Base-by-base conservation (phyloP, 768 basidiomycete species). In the Amanita exitialis region DNA sequence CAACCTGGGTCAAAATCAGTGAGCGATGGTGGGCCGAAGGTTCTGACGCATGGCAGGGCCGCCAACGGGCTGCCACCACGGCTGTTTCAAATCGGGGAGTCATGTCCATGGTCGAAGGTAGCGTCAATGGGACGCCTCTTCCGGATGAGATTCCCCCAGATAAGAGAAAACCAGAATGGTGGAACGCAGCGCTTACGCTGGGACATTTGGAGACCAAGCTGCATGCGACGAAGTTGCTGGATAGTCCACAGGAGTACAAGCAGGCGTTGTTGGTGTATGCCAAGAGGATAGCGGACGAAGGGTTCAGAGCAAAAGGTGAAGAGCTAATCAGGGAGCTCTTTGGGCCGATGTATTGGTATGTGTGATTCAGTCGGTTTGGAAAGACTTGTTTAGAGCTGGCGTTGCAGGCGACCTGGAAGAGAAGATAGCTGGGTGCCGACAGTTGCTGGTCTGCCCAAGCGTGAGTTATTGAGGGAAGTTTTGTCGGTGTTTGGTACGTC, bases 321-420 rank as follows among this genome's bases (percentile, higher is more conserved):
- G 95, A 98, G 64, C 65, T 99, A 50, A 78, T 95, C 45, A 85
- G 79, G 64, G 96, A 97, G 56, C 72, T 98, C 47, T 82, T 87
- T 58, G 93, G 94, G 13, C 94, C 93, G 0, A 69, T 93, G 35
- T 95, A 90, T 66, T 86, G 83, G 94, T 94, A 61, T 53, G 87
- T 76, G 12, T 54, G 10, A 16, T 16, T 13, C 25, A 12, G 36
- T 18, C 13, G 23, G n/a, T 51, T 52, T 46, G 20, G 53, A 54
- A 43, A 13, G 18, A 25, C 32, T 32, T 21, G 45, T 35, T 20
- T 20, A 25, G 32, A 23, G 37, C 23, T 23, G 23, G 6, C 8
- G 15, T 20, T 42, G 18, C 15, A 86, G 86, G 80, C 79, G 86
- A 30, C 83, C 86, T 42, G 75, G 76, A 15, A 72, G 76, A 52